Percentiles rank a stretch among this genome's conserved stretches.
These are phyloP conservation scores for Acanthamoeba sp. DNA, from an alignment of 208 protist species.

Conservation along the genomic window DNA sequence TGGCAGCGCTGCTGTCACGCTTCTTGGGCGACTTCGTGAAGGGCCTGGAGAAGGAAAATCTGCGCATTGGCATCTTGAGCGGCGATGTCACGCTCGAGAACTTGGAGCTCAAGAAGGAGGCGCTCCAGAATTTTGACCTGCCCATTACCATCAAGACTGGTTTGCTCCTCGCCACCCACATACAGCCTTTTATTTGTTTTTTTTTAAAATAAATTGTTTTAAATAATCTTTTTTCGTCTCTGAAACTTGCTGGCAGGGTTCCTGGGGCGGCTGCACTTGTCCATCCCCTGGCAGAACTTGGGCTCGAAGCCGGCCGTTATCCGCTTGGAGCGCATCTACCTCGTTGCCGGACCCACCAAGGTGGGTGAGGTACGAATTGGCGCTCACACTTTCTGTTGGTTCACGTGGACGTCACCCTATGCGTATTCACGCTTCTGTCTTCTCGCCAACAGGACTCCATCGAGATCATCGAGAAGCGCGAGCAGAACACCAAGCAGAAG, in stretches of 20 bases:
- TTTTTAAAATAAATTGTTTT: too few species aligned
- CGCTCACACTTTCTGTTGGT: too few species aligned
- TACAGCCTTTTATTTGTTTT: not conserved
- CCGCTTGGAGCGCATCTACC: slow-evolving; percentile 52
- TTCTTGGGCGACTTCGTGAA: slow-evolving; percentile 69
- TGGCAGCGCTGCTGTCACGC: slow-evolving; percentile 47
- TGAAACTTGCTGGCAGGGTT: not conserved
- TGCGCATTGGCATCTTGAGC: slow-evolving; percentile 48
- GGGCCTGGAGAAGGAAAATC: slow-evolving; percentile 54
- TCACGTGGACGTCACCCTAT: too few species aligned
- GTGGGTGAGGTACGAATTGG: slow-evolving; percentile 61
- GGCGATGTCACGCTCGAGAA: slow-evolving; percentile 54
- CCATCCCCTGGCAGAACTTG: slow-evolving; percentile 61
- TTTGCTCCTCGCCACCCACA: not conserved
- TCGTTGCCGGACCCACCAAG: slow-evolving; percentile 44
- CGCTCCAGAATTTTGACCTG: slow-evolving; percentile 47
- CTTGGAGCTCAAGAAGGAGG: slow-evolving; percentile 71
- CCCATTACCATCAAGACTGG: slow-evolving; percentile 60
- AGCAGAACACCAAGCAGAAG: slow-evolving; percentile 68
- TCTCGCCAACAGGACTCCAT: not conserved
- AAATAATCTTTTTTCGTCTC: too few species aligned
- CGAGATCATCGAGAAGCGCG: slow-evolving; percentile 41
- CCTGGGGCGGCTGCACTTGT: slow-evolving; percentile 53
- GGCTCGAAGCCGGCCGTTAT: slow-evolving; percentile 58
- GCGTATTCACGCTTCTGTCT: not conserved